Percentiles rank a stretch among this genome's conserved stretches.
Evolutionary conservation across 2,329 filamentous ascomycete species (phyloP).

Genomic region (Aspergillus aculeatinus): DNA sequence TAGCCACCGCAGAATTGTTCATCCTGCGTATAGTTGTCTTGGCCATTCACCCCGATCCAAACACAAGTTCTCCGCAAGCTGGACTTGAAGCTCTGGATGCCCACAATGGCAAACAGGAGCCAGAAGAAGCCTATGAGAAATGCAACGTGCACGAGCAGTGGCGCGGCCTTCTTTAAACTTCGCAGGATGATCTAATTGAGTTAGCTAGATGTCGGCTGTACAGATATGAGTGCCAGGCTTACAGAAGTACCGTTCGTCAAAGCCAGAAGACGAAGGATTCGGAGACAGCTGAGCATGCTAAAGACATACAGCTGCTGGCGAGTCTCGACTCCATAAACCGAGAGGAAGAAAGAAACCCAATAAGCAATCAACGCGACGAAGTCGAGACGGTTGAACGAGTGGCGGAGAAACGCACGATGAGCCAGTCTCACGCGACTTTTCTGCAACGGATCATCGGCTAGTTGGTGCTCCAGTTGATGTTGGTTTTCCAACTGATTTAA

Average conservation of each 20-base stretch:
- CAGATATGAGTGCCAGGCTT: constrained; percentile 38
- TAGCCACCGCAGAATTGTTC: constrained; percentile 83
- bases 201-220: constrained; percentile 15
- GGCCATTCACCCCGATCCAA: constrained; percentile 64
- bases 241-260: constrained; percentile 91
- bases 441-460: constrained; percentile 65
- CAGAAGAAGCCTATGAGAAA: constrained; percentile 97
- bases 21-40: constrained; percentile 43
- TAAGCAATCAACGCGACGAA: constrained; percentile 93
- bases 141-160: constrained; percentile 84
- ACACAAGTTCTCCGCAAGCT: constrained; percentile 75
- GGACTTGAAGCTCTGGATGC: constrained; percentile 92
- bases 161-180: constrained; percentile 93
- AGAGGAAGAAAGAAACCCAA: constrained; percentile 83
- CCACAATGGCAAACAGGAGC: constrained; percentile 94
- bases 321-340: constrained; percentile 67
- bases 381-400: constrained; percentile 93
- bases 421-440: constrained; percentile 84
- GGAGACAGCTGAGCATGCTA: constrained; percentile 92
- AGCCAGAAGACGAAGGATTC: constrained; percentile 85
- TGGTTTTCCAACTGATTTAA: constrained; percentile 68
- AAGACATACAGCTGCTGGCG: constrained; percentile 79
- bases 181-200: constrained; percentile 74
- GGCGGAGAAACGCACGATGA: constrained; percentile 84
- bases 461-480: constrained; percentile 59